Evolutionary conservation across 1,139 yeast species (phyloP), one percentile per base, ranked within the genome.

Genomic region (Taphrina communis): DNA sequence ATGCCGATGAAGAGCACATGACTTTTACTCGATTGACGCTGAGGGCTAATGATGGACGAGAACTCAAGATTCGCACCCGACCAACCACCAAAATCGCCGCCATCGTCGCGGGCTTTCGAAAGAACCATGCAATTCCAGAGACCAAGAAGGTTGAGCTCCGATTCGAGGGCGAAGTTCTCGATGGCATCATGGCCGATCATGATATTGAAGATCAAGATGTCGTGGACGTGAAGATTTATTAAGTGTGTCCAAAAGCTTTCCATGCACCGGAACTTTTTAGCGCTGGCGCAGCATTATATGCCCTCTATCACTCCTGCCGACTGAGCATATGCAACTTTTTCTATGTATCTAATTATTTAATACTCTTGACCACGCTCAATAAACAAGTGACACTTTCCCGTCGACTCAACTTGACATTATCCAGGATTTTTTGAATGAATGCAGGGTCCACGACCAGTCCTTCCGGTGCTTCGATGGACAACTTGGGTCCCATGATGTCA

Each of bases 201-300:
- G 67, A 63, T 21, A 50, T 63, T n/a, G 67, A 63, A 35, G 25
- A 48, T 63, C 60, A 57, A 9, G 61, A 63, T 44, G 46, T 55
- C 2, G 25, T 63, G 17, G 67, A 63, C 46, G 67, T 63, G 31
- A 53, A 36, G n/a, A 38, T 53, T 11, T 38, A 53, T 36, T 53
- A 53, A 21, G 19, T 25, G 31, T 25, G 1, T 1, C 1, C 31
- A 2, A 25, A 4, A 25, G 31, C 31, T 25, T 25, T 25, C 31
- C 31, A 25, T 25, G 31, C 31, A 2, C 31, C 31, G 31, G 31
- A 25, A 25, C 1, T 39, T 39, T 44, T n/a, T 7, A 44, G 48
- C 48, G 48, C 48, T n/a, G 48, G 48, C 48, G 42, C 42, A 14
- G 42, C 42, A 39, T 1, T 39, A 0, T 14, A 14, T 39, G 14